Evolutionary conservation across 192 early-diverging fungal genomes (phyloP), one percentile per base, ranked within the genome.

Genomic region (Rhizoclosmatium globosum): DNA sequence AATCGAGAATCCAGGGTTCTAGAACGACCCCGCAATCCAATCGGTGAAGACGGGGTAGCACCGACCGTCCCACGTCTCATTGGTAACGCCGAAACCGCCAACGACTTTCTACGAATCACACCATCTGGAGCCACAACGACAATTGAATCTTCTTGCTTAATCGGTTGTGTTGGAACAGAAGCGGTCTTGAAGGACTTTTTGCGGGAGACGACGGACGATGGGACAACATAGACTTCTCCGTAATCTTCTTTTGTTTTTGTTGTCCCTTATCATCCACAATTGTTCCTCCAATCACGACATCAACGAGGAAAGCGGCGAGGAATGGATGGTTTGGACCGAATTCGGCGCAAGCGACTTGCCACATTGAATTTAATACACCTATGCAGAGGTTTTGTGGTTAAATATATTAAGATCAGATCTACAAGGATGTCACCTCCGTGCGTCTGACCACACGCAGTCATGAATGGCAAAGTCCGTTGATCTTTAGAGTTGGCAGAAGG

Each of bases 211-310:
- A 41, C 7, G 23, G 67, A 43, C 38, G 67, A 42, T 45, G 39
- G 42, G 13, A 7, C 64, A 31, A 31, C 64, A 31, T 31, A 31
- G n/a, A 39, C 3, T 15, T 65, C 39, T n/a, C 15, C 15, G 3
- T 31, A 15, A 42, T 43, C 67, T 64, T 64, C 31, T 23, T 64
- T 41, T 13, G 3, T 21, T 17, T 64, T 38, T 41, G 62, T 23
- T 21, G 23, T 43, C 23, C 42, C 42, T 47, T 72, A 6, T 41
- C 21, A 43, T 58, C 71, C 6, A 44, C 17, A 64, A 79, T 68
- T n/a, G 77, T 71, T 3, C 77, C 77, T 31, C 77, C 77, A 62
- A 79, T 79, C 21, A 79, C 77, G 1, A 71, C 45, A 39, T 79
- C 77, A 0, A 79, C 68, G 6, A 79, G 39, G 45, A 50, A 79